Base-by-base conservation (phyloP, 306 rosid genomes). In the Morella rubra region DNA sequence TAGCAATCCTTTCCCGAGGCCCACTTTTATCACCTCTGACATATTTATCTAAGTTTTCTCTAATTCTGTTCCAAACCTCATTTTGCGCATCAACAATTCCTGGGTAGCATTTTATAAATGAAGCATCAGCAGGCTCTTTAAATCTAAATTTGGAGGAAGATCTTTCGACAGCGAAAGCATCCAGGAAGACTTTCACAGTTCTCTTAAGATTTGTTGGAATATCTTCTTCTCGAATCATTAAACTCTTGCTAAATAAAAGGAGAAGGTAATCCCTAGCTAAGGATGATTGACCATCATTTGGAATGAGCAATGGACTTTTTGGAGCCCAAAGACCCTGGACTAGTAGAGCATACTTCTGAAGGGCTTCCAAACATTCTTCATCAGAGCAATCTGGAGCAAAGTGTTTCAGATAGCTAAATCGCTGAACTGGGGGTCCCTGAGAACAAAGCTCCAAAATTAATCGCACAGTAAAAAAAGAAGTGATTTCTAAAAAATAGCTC, bases 281-380 rank as follows among this genome's bases (percentile, higher is more conserved):
- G 42, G 20, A 47, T 70, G 71, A 83, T 40, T 11, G 5, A 3
- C 82, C 83, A 58, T 75, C 84, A 44, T 51, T 42, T 50, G 82
- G 81, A 84, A 20, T 72, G 46, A 91, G 46, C 71, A 92, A 81
- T 47, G 59, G 18, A 84, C 89, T 83, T 87, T 84, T 92, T 64
- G 91, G 89, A 83, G 86, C 82, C 99, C 99, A 95, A 40, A 87
- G 90, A 78, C 95, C 99, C 77, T 86, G 89, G 58, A 90, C 70
- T 59, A 87, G 83, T 32, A 75, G 22, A 71, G 96, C 96, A 62
- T 89, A 83, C 64, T 71, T 71, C 85, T 87, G 92, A 82, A 95
- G 92, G 72, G 81, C 86, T 78, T 65, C 83, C 66, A 92, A 53
- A 58, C 92, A 80, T 71, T 89, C 84, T 66, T 89, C 89, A 14